phyloP scores from a whole-genome alignment of 176 grass and related monocot genomes.

The Triticum timopheevii region DNA sequence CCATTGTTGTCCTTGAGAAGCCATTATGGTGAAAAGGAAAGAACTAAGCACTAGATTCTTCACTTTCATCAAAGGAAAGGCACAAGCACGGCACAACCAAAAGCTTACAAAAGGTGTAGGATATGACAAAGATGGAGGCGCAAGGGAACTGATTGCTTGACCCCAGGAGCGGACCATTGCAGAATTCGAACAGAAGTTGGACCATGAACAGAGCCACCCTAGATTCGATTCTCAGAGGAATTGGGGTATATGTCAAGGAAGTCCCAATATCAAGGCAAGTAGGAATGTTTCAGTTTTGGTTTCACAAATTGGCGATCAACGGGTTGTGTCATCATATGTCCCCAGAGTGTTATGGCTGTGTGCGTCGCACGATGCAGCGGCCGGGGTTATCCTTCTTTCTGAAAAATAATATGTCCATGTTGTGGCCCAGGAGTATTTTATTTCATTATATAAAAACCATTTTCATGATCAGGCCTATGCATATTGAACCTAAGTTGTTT shows the following conservation, averaged over 20 bases:
- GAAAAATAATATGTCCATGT: too few species aligned
- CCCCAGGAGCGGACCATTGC: not conserved
- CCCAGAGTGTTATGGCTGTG: too few species aligned
- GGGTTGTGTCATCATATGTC: too few species aligned
- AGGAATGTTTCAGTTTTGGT: not conserved
- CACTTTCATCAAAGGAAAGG: constrained; percentile 57
- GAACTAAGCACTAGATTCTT: constrained; percentile 46
- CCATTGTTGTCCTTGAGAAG: constrained; percentile 26
- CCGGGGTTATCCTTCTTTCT: too few species aligned
- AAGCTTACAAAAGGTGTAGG: constrained; percentile 29
- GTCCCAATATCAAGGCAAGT: too few species aligned
- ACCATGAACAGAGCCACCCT: not conserved
- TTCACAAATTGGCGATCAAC: too few species aligned
- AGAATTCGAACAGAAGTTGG: constrained; percentile 14
- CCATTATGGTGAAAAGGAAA: constrained; percentile 31
- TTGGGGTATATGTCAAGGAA: not conserved
- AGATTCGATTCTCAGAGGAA: not conserved
- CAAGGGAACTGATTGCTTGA: constrained; percentile 18
- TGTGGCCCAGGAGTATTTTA: too few species aligned
- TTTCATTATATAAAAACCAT: too few species aligned
- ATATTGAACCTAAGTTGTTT: too few species aligned
- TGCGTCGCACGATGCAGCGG: too few species aligned
- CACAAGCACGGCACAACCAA: constrained; percentile 28
- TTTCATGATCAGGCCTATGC: too few species aligned
- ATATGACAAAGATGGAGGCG: constrained; percentile 34